These are phyloP conservation scores for Haplosporangium sp. DNA, from an alignment of 371 early-diverging fungal genomes.

Conservation along the genomic window DNA sequence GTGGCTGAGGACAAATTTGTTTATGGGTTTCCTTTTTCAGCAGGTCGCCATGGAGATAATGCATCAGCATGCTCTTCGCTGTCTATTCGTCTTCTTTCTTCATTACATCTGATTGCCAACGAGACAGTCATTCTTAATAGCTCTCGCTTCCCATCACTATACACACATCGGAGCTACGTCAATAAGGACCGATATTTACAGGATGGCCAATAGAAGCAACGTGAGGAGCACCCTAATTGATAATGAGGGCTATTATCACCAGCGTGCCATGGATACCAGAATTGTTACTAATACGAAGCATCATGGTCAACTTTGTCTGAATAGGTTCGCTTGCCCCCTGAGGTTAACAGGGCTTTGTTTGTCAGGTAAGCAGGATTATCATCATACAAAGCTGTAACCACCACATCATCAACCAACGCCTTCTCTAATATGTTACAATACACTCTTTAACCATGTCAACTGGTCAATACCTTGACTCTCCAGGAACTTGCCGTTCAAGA, in stretches of 20 bases:
- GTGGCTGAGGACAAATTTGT: constrained; percentile 26
- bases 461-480: background rate
- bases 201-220: no score
- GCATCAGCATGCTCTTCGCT: background rate
- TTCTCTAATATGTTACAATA: no score
- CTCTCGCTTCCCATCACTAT: no score
- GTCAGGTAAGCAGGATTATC: constrained; percentile 69
- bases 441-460: no score
- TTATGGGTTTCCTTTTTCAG: constrained; percentile 18
- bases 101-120: background rate
- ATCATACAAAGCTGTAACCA: no score
- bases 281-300: background rate
- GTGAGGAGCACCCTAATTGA: no score
- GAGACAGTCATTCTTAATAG: no score
- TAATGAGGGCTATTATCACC: no score
- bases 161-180: no score
- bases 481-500: constrained; percentile 95
- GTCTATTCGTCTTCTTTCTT: background rate
- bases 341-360: constrained; percentile 92
- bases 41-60: background rate
- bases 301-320: background rate
- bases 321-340: constrained; percentile 90
- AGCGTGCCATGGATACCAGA: no score
- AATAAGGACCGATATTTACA: no score
- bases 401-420: no score